Conservation (phyloP, 78 protist genomes). For the Dictyostelium citrinum region DNA sequence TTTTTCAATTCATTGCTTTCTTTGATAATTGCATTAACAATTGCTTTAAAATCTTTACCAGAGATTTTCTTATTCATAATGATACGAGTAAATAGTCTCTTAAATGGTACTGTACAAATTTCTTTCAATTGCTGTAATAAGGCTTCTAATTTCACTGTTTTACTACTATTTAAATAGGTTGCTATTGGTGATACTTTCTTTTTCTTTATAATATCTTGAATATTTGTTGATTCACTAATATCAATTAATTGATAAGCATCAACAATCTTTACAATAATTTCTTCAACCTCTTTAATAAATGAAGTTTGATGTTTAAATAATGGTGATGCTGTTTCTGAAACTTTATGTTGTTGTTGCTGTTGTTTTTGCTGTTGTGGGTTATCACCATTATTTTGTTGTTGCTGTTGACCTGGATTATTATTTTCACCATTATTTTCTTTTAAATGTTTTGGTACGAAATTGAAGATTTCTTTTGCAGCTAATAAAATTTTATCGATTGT, state of each 20-base stretch:
- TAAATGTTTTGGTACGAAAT: not conserved
- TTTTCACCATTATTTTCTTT: not conserved
- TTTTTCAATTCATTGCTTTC: not conserved
- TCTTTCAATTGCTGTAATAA: not conserved
- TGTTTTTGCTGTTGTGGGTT: not conserved
- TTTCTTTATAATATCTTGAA: not conserved
- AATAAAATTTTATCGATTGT: not conserved
- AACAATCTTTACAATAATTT: not conserved
- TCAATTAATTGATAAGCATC: not conserved
- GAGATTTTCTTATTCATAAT: conserved; percentile 65
- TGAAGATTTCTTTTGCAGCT: not conserved
- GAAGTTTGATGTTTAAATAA: not conserved
- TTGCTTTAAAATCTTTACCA: conserved; percentile 14
- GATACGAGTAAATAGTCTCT: conserved; percentile 34
- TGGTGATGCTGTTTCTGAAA: not conserved
- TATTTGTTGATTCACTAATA: not conserved
- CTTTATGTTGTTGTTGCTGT: not conserved
- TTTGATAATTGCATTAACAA: not conserved
- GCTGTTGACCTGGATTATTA: not conserved
- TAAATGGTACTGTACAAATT: conserved; percentile 7
- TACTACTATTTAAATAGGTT: not conserved
- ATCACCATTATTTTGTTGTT: not conserved
- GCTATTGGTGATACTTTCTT: not conserved
- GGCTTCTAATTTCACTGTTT: not conserved
- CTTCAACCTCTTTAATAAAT: not conserved